Base-by-base conservation (phyloP, 202 grass and related monocot genomes). In the Zizania palustris region DNA sequence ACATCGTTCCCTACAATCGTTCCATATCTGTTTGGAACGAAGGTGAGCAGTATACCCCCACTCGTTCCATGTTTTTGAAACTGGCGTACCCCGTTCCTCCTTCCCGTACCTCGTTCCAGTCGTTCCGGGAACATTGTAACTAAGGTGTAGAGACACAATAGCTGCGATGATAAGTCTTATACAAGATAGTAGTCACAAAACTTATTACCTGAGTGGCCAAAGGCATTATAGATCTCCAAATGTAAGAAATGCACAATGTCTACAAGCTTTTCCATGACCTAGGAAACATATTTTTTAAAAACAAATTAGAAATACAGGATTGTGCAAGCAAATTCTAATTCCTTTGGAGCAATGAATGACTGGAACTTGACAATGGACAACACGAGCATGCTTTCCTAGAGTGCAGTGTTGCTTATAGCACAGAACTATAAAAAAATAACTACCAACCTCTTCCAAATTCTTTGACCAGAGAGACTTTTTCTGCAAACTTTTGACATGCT, bases 251-350 rank as follows among this genome's bases (percentile, higher is more conserved):
- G 91, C 43, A 98, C 96, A 82, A 92, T 92, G 40, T 98, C 96
- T 43, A 98, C 91, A 72, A 98, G 89, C 55, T 98, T 98, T 72
- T 86, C 91, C 87, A 98, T 88, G 21, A 98, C 91, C 95, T 98
- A 85, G 15, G 66, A 81, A 74, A 55, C 66, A 76, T 45, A 18
- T 56, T 62, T 63, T 62, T 60, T 69, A 10, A 43, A 59, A 12
- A n/a, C n/a, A n/a, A 72, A 82, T 72, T 56, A 69, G 64, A 48
- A 33, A 8, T 75, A 75, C 55, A 75, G 6, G 59, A 83, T 80
- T 46, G 34, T 4, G 15, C 8, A 45, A 78, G 46, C 16, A 78
- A 71, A 84, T 72, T 36, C 21, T 48, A 58, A 46, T 67, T 48
- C 14, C 40, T 18, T 34, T 10, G 43, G 59, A 57, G 28, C 3